These are phyloP conservation scores for Aspergillus coremiiformis DNA, from an alignment of 495 filamentous ascomycete species.

Conservation along the genomic window DNA sequence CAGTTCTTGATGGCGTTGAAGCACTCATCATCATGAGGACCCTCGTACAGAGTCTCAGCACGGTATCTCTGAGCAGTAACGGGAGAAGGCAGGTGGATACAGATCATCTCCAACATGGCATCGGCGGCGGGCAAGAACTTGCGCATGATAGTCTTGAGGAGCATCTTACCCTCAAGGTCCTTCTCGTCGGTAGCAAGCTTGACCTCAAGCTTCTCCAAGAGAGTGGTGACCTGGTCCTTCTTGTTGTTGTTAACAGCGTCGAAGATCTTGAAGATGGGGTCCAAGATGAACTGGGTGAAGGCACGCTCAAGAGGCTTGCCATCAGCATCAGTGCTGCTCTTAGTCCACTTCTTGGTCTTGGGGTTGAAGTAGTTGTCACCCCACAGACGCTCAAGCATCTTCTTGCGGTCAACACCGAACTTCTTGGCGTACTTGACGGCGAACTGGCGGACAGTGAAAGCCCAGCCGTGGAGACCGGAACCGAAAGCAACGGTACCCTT, in stretches of 20 bases:
- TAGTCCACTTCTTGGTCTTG: slow-evolving; percentile 99
- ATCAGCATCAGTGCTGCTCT: slow-evolving; percentile 59
- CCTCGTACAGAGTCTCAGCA: slow-evolving; percentile 97
- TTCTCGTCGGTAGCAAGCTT: slow-evolving; percentile 80
- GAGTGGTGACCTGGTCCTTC: slow-evolving; percentile 78
- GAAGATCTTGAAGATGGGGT: slow-evolving; percentile 99
- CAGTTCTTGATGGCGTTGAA: slow-evolving; percentile 96
- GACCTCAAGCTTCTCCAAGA: slow-evolving; percentile 88
- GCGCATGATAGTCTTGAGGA: slow-evolving; percentile 96
- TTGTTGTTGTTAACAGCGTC: slow-evolving; percentile 93
- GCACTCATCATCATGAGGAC: slow-evolving; percentile 83
- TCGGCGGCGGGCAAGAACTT: slow-evolving; percentile 98
- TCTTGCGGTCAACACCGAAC: slow-evolving; percentile 97
- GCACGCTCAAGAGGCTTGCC: slow-evolving; percentile 90
- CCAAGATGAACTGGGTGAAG: slow-evolving; percentile 97
- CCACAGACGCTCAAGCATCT: slow-evolving; percentile 99
- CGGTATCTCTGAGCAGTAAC: slow-evolving; percentile 97
- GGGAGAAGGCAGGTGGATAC: slow-evolving; percentile 95
- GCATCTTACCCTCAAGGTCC: slow-evolving; percentile 90
- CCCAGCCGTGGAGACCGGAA: slow-evolving; percentile 99
- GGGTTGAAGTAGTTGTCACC: slow-evolving; percentile 99
- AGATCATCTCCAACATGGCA: slow-evolving; percentile 99
- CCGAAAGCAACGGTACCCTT: slow-evolving; percentile 97
- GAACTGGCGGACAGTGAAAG: slow-evolving; percentile 98
- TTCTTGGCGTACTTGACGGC: slow-evolving; percentile 97